Base-by-base conservation (phyloP, 2,329 filamentous ascomycete species). In the Microcyclosporella mali region DNA sequence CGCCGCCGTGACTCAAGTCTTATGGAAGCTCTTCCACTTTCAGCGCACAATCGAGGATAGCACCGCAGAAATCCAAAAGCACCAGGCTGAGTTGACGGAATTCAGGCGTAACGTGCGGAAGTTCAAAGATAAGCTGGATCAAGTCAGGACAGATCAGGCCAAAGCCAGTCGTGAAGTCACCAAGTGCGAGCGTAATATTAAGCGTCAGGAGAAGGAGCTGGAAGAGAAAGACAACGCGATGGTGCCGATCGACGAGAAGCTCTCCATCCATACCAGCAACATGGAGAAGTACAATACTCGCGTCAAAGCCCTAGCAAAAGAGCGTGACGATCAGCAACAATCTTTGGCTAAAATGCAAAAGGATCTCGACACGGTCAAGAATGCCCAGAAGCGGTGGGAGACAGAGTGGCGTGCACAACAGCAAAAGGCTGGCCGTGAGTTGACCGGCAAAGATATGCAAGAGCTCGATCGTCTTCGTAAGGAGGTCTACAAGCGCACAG, bases 11-110 rank as follows among this genome's bases (percentile, higher is more conserved):
- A 89, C 85, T 1, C 90, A 97, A 53, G 89, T 94, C 27, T 71
- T 98, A 11, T 98, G 90, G 90, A 97, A 95, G 67, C 74, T 98
- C 1, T 97, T 88, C 64, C 88, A 95, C 60, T 94, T 94, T 63
- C 90, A 98, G 65, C 84, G 83, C 45, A 79, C 88, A 21, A 95
- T 98, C 72, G 87, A 95, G 56, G 85, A 90, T 56, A 95, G 92
- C 17, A 89, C 84, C 54, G 81, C 81, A 33, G 83, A 92, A 57
- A 98, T 98, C 45, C 84, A 90, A 57, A 88, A 86, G 56, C 88
- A 95, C 57, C 89, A 97, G 58, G 88, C 95, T 60, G 89, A 97
- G 56, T 73, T 98, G 15, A 94, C 94, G 63, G 90, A 97, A 64
- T 85, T 88, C 61, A 82, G 85, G 40, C 85, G 92, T 36, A 88